Evolutionary conservation across 306 rosid species (phyloP).

Genomic region (Lathyrus aphaca): DNA sequence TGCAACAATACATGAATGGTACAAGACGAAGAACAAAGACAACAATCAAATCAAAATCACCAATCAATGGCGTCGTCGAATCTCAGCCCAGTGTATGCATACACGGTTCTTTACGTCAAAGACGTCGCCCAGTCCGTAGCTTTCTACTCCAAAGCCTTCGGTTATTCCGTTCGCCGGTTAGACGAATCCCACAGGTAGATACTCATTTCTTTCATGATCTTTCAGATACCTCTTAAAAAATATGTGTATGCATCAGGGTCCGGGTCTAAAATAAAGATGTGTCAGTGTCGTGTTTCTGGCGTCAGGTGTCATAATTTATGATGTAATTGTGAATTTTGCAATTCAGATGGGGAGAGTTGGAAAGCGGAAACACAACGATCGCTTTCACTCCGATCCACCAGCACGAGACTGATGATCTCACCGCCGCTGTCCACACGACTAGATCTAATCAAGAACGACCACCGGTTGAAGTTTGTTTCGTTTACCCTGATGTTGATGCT

Average conservation of each 20-base stretch:
- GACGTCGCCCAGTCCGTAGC: constrained; percentile 68
- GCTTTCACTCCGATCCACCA: constrained; percentile 84
- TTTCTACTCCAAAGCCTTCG: constrained; percentile 81
- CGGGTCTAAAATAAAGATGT: no score
- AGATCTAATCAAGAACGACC: constrained; percentile 49
- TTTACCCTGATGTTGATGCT: constrained; percentile 68
- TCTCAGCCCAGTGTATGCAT: constrained; percentile 58
- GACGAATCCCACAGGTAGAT: constrained; percentile 69
- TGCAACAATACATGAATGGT: background rate
- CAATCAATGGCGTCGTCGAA: constrained; percentile 54
- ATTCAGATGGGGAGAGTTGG: constrained; percentile 86
- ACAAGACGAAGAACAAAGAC: background rate
- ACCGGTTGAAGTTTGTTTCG: constrained; percentile 72
- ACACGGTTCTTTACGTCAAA: constrained; percentile 68
- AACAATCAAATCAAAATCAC: background rate
- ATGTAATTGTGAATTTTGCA: background rate
- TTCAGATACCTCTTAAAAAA: no score
- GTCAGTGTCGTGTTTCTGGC: no score
- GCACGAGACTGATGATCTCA: constrained; percentile 73
- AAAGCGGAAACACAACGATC: constrained; percentile 72
- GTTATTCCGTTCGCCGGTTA: constrained; percentile 69
- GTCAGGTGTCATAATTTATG: background rate
- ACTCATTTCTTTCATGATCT: background rate
- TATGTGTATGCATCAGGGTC: no score
- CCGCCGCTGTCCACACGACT: constrained; percentile 61